These are phyloP conservation scores for Clarireedia monteithiana DNA, from an alignment of 2,329 filamentous ascomycete genomes.

Conservation along the genomic window DNA sequence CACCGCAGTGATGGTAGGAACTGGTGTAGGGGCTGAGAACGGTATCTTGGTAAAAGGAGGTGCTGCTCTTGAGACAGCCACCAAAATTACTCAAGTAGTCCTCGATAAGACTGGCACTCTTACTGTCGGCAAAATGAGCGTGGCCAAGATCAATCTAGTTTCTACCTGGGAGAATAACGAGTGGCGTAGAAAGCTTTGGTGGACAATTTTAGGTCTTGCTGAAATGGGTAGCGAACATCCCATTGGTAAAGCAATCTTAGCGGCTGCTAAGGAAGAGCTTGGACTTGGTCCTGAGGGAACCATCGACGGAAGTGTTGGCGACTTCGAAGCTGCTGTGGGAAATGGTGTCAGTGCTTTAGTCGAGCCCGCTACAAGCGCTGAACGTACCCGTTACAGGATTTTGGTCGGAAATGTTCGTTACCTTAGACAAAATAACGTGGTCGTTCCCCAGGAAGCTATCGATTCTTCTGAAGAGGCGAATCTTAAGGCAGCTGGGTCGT, in stretches of 20 bases:
- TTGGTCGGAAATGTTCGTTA: constrained; percentile 76
- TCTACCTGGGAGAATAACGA: constrained; percentile 62
- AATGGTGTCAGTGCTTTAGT: constrained; percentile 77
- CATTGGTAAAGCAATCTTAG: constrained; percentile 80
- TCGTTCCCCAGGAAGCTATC: constrained; percentile 55
- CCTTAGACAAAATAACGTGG: constrained; percentile 62
- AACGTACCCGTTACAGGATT: constrained; percentile 67
- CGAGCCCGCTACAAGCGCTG: constrained; percentile 62
- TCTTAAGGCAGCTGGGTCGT: constrained; percentile 32
- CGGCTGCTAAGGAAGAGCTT: constrained; percentile 67
- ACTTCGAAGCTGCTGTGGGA: constrained; percentile 78
- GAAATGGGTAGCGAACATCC: constrained; percentile 96
- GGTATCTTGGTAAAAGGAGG: constrained; percentile 98
- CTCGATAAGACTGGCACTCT: constrained; percentile 95
- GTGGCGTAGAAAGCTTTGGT: constrained; percentile 73
- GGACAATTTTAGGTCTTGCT: constrained; percentile 89
- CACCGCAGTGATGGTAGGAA: constrained; percentile 97
- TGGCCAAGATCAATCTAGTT: constrained; percentile 62
- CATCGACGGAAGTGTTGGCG: constrained; percentile 75
- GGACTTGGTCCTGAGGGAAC: constrained; percentile 62
- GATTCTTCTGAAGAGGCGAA: constrained; percentile 55
- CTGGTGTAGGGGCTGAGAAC: constrained; percentile 90
- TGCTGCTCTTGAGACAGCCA: constrained; percentile 82
- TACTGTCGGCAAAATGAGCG: constrained; percentile 91
- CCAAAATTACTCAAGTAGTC: constrained; percentile 81